Percentiles rank a stretch among this genome's conserved stretches.
Evolutionary conservation across 257 asterid species (phyloP).

Genomic region (Fraxinus quadrangulata): DNA sequence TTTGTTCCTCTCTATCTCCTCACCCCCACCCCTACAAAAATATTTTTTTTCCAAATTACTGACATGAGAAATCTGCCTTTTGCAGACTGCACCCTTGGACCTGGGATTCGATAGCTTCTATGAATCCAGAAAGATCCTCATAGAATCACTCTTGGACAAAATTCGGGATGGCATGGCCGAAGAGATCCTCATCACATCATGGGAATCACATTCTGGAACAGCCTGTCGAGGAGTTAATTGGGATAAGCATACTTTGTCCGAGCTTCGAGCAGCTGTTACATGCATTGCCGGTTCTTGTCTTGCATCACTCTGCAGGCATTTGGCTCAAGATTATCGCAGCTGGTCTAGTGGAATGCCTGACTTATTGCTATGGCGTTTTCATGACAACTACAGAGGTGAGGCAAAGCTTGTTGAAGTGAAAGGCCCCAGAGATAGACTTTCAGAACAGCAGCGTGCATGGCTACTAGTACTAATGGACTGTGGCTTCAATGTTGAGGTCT

Average conservation of each 20-base stretch:
- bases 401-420: constrained; percentile 97
- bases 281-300: constrained; percentile 83
- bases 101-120: constrained; percentile 82
- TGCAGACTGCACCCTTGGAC: constrained; percentile 93
- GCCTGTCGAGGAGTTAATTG: constrained; percentile 87
- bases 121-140: constrained; percentile 54
- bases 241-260: constrained; percentile 71
- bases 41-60: not conserved
- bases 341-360: constrained; percentile 99
- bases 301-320: constrained; percentile 70
- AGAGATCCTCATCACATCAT: constrained; percentile 72
- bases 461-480: constrained; percentile 74
- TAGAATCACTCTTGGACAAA: constrained; percentile 64
- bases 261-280: constrained; percentile 74
- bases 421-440: constrained; percentile 88
- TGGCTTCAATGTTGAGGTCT: constrained; percentile 80
- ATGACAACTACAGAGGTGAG: constrained; percentile 69
- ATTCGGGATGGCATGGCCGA: constrained; percentile 77
- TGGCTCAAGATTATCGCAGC: constrained; percentile 90
- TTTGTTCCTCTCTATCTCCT: not conserved
- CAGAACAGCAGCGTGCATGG: constrained; percentile 99
- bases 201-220: constrained; percentile 72
- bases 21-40: too few relatives aligned
- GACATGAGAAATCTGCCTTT: constrained; percentile 20
- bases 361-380: constrained; percentile 85